A percentile compares a stretch with the other conserved stretches of the same genome.
These are phyloP conservation scores for Royoungia palumana DNA, from an alignment of 768 basidiomycete genomes.

Conservation along the genomic window DNA sequence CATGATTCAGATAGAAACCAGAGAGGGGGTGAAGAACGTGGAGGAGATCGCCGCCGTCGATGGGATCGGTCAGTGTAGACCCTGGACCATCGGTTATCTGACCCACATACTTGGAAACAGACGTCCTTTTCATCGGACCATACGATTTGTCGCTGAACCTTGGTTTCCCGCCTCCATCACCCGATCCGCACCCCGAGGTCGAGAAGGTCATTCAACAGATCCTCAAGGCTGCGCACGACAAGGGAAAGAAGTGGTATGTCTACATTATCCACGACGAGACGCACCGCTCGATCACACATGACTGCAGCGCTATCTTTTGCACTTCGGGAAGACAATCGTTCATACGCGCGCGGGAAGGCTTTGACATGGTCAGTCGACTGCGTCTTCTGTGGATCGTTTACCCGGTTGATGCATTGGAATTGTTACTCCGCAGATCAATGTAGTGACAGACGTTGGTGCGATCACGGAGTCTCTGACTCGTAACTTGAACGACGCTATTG, in stretches of 20 bases:
- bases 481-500: conserved; percentile 22
- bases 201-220: conserved; percentile 58
- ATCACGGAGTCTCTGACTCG: conserved; percentile 36
- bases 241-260: conserved; percentile 62
- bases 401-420: background rate
- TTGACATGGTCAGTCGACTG: conserved; percentile 45
- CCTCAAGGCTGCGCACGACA: conserved; percentile 44
- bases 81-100: background rate
- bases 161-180: conserved; percentile 57
- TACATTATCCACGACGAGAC: background rate
- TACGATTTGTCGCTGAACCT: conserved; percentile 65
- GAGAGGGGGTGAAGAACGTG: conserved; percentile 55
- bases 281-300: background rate
- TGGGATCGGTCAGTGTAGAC: conserved; percentile 50
- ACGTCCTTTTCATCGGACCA: conserved; percentile 61
- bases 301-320: conserved; percentile 46
- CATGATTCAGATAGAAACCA: conserved; percentile 67
- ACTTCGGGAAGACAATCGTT: conserved; percentile 43
- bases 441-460: conserved; percentile 42
- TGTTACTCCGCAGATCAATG: conserved; percentile 43
- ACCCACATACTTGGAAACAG: conserved; percentile 26
- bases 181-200: conserved; percentile 62
- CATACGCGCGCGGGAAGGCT: conserved; percentile 46
- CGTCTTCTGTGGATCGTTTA: background rate
- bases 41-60: conserved; percentile 58